These are phyloP conservation scores for Solanum hybrid DNA, from an alignment of 305 asterid species.

Conservation along the genomic window DNA sequence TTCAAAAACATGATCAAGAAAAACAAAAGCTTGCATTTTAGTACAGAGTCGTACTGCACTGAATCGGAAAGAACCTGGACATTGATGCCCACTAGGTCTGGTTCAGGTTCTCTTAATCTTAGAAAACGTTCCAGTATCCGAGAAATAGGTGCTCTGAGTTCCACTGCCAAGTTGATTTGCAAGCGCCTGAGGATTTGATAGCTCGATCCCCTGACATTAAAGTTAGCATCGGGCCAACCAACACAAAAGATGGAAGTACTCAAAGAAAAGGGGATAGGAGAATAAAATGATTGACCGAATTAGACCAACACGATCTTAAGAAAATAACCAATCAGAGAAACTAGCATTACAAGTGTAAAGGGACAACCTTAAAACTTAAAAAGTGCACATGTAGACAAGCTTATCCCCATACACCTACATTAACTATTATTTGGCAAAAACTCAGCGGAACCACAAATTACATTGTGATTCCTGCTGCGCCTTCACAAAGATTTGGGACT, in stretches of 20 bases:
- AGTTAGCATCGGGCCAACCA: background rate
- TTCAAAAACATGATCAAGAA: background rate
- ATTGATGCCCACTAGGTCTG: background rate
- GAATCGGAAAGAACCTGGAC: background rate
- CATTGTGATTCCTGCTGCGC: background rate
- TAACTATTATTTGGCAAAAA: too few relatives aligned
- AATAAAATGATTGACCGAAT: too few relatives aligned
- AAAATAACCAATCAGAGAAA: too few relatives aligned
- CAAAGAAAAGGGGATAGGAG: too few relatives aligned
- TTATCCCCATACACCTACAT: background rate
- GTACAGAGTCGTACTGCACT: background rate
- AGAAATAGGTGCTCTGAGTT: conserved; percentile 84
- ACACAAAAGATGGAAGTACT: background rate
- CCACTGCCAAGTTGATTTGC: conserved; percentile 76
- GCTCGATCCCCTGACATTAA: conserved; percentile 74
- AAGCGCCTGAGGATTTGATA: conserved; percentile 76
- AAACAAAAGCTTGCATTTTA: background rate
- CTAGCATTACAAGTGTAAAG: too few relatives aligned
- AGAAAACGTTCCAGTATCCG: conserved; percentile 85
- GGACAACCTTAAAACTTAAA: too few relatives aligned
- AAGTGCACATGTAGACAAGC: background rate
- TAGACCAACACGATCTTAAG: too few relatives aligned
- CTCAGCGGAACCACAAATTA: background rate
- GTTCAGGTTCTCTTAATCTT: conserved; percentile 62
- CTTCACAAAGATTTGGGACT: background rate